phyloP scores from a whole-genome alignment of 257 asterid species.

The Solanum chiquidenum region DNA sequence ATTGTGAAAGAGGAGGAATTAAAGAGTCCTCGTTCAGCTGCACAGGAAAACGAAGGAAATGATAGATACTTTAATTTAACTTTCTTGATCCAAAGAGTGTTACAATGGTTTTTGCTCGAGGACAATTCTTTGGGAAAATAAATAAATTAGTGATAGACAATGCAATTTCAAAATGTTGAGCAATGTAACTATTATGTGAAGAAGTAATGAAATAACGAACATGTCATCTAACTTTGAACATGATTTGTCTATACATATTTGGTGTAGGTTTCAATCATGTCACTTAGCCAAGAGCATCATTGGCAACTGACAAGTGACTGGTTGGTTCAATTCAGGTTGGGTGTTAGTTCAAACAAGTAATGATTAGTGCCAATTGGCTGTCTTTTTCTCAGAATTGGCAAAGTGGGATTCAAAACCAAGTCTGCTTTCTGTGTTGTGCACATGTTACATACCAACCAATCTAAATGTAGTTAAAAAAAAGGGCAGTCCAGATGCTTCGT shows the following conservation, averaged over 20 bases:
- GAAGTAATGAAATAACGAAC: background rate
- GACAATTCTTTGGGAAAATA: background rate
- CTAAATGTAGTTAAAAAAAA: background rate
- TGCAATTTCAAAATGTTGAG: background rate
- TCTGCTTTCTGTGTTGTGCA: background rate
- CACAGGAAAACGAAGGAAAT: background rate
- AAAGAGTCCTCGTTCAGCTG: background rate
- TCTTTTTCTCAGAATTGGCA: background rate
- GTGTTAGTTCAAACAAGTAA: background rate
- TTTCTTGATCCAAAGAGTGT: background rate
- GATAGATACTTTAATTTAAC: background rate
- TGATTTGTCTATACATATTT: background rate
- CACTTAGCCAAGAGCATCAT: background rate
- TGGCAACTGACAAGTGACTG: background rate
- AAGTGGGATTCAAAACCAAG: background rate
- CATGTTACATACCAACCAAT: background rate
- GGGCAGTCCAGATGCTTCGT: background rate
- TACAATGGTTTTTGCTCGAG: background rate
- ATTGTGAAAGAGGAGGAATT: background rate
- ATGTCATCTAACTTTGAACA: background rate
- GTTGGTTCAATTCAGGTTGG: background rate
- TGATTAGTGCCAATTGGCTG: background rate
- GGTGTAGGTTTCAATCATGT: background rate
- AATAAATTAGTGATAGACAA: background rate
- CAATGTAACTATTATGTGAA: background rate